Evolutionary conservation across 768 basidiomycete genomes (phyloP).

Genomic region (Agrocybe chaxingu): DNA sequence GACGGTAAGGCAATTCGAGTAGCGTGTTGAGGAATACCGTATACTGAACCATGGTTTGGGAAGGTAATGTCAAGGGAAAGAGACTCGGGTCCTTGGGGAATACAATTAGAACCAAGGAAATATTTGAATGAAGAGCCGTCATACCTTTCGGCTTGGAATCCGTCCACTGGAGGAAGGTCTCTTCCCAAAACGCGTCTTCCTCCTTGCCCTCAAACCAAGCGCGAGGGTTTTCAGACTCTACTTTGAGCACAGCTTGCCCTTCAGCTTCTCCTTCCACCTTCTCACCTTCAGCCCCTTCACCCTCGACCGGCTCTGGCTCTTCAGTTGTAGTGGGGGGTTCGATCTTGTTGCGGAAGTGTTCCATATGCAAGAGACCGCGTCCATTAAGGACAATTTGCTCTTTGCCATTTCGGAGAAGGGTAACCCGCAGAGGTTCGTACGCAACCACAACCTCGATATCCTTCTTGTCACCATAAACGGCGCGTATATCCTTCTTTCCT

Average conservation of each 20-base stretch:
- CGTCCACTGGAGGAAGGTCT: slow-evolving; percentile 81
- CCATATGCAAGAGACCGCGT: slow-evolving; percentile 91
- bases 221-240: slow-evolving; percentile 34
- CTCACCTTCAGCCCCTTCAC: slow-evolving; percentile 32
- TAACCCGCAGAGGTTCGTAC: slow-evolving; percentile 74
- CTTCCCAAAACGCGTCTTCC: slow-evolving; percentile 88
- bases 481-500: slow-evolving; percentile 62
- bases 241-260: slow-evolving; percentile 52
- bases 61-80: slow-evolving; percentile 91
- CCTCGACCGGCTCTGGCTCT: slow-evolving; percentile 41
- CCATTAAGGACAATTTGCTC: slow-evolving; percentile 90
- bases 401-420: slow-evolving; percentile 68
- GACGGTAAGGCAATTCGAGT: slow-evolving; percentile 85
- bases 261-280: slow-evolving; percentile 25
- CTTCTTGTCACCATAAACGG: slow-evolving; percentile 61
- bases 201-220: slow-evolving; percentile 89
- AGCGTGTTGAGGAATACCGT: slow-evolving; percentile 96
- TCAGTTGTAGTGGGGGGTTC: slow-evolving; percentile 38
- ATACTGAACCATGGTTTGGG: slow-evolving; percentile 87
- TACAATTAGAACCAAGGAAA: neutral
- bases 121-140: slow-evolving; percentile 1
- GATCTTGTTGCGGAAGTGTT: slow-evolving; percentile 85
- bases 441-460: slow-evolving; percentile 65
- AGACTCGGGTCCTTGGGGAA: slow-evolving; percentile 83
- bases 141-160: slow-evolving; percentile 95